Percentiles rank a stretch among this genome's conserved stretches.
These are phyloP conservation scores for Chrysoporthe puriensis DNA, from an alignment of 2,329 filamentous ascomycete genomes.

Conservation along the genomic window DNA sequence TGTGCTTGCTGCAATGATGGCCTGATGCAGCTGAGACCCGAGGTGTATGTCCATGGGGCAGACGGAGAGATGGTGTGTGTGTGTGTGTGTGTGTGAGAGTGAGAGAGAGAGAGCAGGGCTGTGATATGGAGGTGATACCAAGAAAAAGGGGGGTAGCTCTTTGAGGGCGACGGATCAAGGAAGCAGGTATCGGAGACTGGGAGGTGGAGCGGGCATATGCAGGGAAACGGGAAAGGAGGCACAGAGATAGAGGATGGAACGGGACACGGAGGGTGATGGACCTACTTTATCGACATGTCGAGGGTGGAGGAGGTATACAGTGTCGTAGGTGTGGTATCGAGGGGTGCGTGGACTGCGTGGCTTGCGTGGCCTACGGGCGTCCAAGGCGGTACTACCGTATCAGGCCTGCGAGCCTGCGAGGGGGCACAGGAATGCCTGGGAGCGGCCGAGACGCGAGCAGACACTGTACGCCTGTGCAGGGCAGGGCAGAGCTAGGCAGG, in stretches of 20 bases:
- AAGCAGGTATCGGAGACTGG: slow-evolving; percentile 8
- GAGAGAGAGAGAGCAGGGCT: no score
- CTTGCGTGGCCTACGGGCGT: background rate
- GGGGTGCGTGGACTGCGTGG: background rate
- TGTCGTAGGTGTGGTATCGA: slow-evolving; percentile 4
- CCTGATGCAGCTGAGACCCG: slow-evolving; percentile 25
- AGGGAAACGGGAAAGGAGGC: slow-evolving; percentile 20
- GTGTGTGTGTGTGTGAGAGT: background rate
- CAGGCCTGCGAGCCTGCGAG: background rate
- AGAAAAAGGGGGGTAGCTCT: background rate
- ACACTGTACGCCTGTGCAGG: background rate
- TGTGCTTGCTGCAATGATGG: slow-evolving; percentile 48
- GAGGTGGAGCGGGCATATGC: slow-evolving; percentile 15
- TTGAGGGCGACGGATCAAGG: slow-evolving; percentile 10
- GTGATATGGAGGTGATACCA: background rate
- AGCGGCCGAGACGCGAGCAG: slow-evolving; percentile 8
- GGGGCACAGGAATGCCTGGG: background rate
- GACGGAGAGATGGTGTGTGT: slow-evolving; percentile 24
- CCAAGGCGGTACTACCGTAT: background rate
- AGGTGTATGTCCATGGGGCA: slow-evolving; percentile 23
- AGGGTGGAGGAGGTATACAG: slow-evolving; percentile 33
- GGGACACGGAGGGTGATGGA: slow-evolving; percentile 32
- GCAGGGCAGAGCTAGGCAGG: background rate
- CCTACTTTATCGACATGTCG: slow-evolving; percentile 61
- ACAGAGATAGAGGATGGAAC: slow-evolving; percentile 13